Evolutionary conservation across 2,329 filamentous ascomycete species (phyloP), one percentile per base, ranked within the genome.

Genomic region (Pseudocercospora vitis): DNA sequence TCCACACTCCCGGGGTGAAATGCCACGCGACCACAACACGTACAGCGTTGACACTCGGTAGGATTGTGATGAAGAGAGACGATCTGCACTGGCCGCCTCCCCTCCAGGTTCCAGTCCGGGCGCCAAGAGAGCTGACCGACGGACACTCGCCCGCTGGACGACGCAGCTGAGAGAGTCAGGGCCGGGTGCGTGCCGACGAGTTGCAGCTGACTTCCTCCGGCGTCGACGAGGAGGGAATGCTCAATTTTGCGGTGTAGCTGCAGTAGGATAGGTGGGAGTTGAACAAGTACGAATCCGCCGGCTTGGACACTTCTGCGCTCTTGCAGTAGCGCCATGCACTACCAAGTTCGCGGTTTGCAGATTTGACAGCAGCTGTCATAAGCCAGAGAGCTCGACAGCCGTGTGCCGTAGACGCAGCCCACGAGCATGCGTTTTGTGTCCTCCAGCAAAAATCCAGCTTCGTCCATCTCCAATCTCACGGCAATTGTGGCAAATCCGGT

Each of bases 201-300:
- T 47, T 47, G 44, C 31, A 18, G 18, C 18, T 31, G 28, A 37
- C 19, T 19, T 19, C 33, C 19, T 37, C 33, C 4, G 33, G n/a
- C 19, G 14, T 16, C 33, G n/a, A 37, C n/a, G 33, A 37, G 33
- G 33, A 29, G 6, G 26, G n/a, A n/a, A 29, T 29, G 6, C 11
- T 19, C 14, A 16, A 37, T 18, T 14, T 37, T 37, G 33, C 33
- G 33, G 33, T 19, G 33, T 37, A n/a, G n/a, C n/a, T n/a, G n/a
- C n/a, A n/a, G n/a, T n/a, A 37, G 33, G 33, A 37, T 19, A 37
- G 33, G 33, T 37, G 33, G 33, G 26, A 37, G 33, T n/a, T 37
- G 33, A 19, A 16, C n/a, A 37, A 16, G 33, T 4, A 21, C n/a
- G 33, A 37, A 4, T 16, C 33, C 33, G 16, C n/a, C 33, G 16